phyloP scores from a whole-genome alignment of 495 filamentous ascomycete species.

The Jackrogersella minutella region DNA sequence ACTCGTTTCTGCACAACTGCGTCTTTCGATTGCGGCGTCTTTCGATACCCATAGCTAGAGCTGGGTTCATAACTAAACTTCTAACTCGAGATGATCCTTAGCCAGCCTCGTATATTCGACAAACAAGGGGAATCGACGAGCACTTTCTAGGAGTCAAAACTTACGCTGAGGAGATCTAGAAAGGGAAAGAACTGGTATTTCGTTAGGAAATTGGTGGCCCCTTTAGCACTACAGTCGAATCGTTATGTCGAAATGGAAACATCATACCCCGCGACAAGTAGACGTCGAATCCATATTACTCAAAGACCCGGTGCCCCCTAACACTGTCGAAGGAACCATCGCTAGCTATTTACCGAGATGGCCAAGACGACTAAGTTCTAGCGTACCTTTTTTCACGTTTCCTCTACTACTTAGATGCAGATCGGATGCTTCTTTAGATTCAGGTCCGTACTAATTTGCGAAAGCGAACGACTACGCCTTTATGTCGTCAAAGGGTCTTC shows the following conservation, averaged over 20 bases:
- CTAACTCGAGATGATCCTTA: neutral
- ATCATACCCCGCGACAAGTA: neutral
- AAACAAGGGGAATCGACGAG: neutral
- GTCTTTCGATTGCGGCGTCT: neutral
- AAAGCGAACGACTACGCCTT: neutral
- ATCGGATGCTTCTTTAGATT: neutral
- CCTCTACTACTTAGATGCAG: neutral
- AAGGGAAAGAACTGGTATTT: neutral
- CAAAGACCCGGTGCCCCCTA: neutral
- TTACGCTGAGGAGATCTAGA: neutral
- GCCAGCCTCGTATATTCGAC: neutral
- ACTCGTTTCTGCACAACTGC: neutral
- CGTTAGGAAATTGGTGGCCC: neutral
- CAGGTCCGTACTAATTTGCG: neutral
- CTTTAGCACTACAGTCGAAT: neutral
- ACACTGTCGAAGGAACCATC: neutral
- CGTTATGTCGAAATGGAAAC: neutral
- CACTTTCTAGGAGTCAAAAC: neutral
- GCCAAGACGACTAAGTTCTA: neutral
- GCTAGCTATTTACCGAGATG: neutral
- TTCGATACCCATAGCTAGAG: neutral
- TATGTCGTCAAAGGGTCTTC: neutral
- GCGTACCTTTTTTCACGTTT: neutral
- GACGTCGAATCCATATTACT: neutral
- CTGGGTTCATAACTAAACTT: neutral